Percentiles rank a stretch among this genome's conserved stretches.
Evolutionary conservation across 805 yeast species (phyloP).

Genomic region (Cyberlindnera maclurae): DNA sequence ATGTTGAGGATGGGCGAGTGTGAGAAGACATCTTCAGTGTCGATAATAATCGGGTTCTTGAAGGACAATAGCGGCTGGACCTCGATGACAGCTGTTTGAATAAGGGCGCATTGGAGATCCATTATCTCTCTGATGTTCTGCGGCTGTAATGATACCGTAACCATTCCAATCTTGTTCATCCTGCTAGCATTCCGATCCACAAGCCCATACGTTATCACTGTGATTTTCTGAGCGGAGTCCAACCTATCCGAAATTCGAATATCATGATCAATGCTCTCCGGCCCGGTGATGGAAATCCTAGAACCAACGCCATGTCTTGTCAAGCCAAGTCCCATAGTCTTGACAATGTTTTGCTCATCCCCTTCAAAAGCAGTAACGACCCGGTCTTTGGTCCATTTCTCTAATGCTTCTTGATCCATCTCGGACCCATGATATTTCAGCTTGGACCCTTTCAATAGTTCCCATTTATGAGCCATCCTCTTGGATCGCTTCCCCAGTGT

Average conservation of each 20-base stretch:
- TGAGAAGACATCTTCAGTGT: constrained; percentile 6
- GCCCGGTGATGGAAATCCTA: constrained; percentile 8
- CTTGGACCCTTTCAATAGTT: constrained; percentile 9
- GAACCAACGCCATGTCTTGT: constrained; percentile 6
- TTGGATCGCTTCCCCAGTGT: constrained; percentile 6
- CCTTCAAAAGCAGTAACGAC: constrained; percentile 14
- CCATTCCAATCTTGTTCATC: constrained; percentile 12
- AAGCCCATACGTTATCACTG: constrained; percentile 15
- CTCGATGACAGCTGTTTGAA: constrained; percentile 8
- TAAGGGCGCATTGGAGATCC: neutral
- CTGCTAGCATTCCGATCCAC: constrained; percentile 8
- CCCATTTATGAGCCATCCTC: constrained; percentile 14
- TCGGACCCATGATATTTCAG: constrained; percentile 14
- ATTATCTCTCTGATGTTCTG: constrained; percentile 2
- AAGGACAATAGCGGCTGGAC: constrained; percentile 13
- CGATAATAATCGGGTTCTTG: constrained; percentile 9
- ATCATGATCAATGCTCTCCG: constrained; percentile 18
- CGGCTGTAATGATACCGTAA: constrained; percentile 14
- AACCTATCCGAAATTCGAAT: constrained; percentile 5
- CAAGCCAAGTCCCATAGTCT: constrained; percentile 2
- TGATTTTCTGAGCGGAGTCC: constrained; percentile 13
- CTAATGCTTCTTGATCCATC: constrained; percentile 10
- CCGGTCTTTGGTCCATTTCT: constrained; percentile 10
- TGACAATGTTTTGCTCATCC: constrained; percentile 14
- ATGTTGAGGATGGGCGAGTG: constrained; percentile 12